Evolutionary conservation across 1,284 basidiomycete genomes (phyloP), one percentile per base, ranked within the genome.

Genomic region (Fomitopsis betulina): DNA sequence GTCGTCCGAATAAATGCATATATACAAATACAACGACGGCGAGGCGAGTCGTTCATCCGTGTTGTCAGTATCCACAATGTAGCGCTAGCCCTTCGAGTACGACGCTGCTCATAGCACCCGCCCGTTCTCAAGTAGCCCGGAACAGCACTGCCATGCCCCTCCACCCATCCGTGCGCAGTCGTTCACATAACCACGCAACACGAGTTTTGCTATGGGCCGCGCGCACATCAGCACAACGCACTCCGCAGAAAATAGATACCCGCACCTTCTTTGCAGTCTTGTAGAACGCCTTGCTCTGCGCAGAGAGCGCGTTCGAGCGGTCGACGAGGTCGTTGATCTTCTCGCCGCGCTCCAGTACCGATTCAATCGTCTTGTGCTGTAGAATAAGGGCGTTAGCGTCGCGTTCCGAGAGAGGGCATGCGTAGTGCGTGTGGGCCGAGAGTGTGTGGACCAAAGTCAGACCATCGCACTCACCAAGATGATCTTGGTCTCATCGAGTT

Each of bases 401-500:
- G 10, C 8, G 40, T 21, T 23, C 39, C 35, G 35, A 37, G 35
- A 1, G 27, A 30, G 8, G 27, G 27, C 5, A 8, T 4, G 27
- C 27, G 27, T 30, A 8, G 27, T 30, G n/a, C n/a, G n/a, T n/a
- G n/a, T n/a, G n/a, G n/a, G n/a, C n/a, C n/a, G n/a, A n/a, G n/a
- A n/a, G n/a, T n/a, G n/a, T n/a, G n/a, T n/a, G n/a, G n/a, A n/a
- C 19, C 19, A 3, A 0, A 32, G 27, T 37, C 38, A 47, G 33
- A n/a, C 35, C 19, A 39, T 5, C 37, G 13, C 21, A 33, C 89
- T 62, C 65, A 95, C 94, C 73, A 98, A 76, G 38, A 99, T 87
- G 65, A 99, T 96, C 88, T 99, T 99, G 8, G 97, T 99, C 79
- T 99, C 97, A 71, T 99, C 97, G 52, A 99, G 76, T 72, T 99